Conservation (phyloP, 2,329 filamentous ascomycete species). For the Aspergillus fijiensis region DNA sequence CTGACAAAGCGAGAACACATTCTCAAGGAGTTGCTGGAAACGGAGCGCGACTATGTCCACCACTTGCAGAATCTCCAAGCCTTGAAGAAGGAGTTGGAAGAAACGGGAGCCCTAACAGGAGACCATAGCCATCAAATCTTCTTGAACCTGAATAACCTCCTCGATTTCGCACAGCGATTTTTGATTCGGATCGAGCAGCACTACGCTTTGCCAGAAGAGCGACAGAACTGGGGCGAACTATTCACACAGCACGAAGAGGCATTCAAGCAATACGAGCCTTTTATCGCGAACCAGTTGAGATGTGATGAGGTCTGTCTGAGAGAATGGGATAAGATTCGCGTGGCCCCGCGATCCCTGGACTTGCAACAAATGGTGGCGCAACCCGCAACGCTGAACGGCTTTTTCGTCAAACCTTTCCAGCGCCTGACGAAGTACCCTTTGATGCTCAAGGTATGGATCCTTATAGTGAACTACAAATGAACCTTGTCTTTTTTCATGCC, state of each 20-base stretch:
- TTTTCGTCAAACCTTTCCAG: slow-evolving; percentile 95
- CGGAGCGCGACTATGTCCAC: slow-evolving; percentile 96
- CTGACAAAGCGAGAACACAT: slow-evolving; percentile 81
- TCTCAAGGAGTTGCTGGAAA: slow-evolving; percentile 86
- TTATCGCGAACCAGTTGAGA: slow-evolving; percentile 93
- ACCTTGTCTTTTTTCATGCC: not conserved
- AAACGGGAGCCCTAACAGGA: slow-evolving; percentile 81
- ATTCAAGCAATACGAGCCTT: slow-evolving; percentile 92
- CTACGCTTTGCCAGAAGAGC: slow-evolving; percentile 72
- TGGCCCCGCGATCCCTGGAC: slow-evolving; percentile 64
- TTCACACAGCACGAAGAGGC: slow-evolving; percentile 82
- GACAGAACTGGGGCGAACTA: slow-evolving; percentile 92
- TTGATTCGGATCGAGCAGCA: slow-evolving; percentile 94
- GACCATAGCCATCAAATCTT: slow-evolving; percentile 94
- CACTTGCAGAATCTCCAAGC: slow-evolving; percentile 92
- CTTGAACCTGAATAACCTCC: slow-evolving; percentile 88
- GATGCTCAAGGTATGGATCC: slow-evolving; percentile 68
- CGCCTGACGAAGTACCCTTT: slow-evolving; percentile 91
- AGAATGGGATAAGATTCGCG: slow-evolving; percentile 81
- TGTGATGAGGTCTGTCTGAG: slow-evolving; percentile 81
- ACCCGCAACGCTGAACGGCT: slow-evolving; percentile 84
- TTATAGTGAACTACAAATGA: not conserved
- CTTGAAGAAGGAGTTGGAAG: slow-evolving; percentile 84
- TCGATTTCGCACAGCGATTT: slow-evolving; percentile 94
- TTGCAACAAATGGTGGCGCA: slow-evolving; percentile 76